A percentile compares a stretch with the other conserved stretches of the same genome.
Conservation (phyloP, 73 alveolate genomes). For the Effrenium voratum region DNA sequence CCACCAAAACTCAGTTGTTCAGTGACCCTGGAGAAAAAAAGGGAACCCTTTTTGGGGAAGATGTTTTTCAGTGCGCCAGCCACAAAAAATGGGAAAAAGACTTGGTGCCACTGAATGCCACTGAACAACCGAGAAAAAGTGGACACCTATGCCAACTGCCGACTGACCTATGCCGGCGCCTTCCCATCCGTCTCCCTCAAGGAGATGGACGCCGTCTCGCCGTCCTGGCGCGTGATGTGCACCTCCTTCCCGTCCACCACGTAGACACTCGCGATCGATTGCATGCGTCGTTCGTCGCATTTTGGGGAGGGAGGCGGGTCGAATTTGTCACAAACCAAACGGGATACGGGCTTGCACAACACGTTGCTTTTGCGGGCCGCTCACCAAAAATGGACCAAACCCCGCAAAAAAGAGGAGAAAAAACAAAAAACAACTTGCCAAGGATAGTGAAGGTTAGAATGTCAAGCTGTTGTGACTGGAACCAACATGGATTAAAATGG, state of each 20-base stretch:
- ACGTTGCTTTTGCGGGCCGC: too few species aligned
- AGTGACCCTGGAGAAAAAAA: neutral
- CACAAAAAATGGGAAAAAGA: neutral
- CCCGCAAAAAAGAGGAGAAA: too few species aligned
- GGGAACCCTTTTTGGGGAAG: neutral
- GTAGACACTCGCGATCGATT: conserved; percentile 52
- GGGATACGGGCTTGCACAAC: too few species aligned
- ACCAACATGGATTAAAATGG: too few species aligned
- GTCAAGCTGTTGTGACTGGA: too few species aligned
- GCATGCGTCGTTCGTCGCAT: too few species aligned
- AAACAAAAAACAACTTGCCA: too few species aligned
- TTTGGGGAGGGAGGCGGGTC: too few species aligned
- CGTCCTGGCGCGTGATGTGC: conserved; percentile 85
- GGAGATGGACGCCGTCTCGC: conserved; percentile 53
- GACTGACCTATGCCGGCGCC: neutral
- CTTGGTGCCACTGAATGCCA: neutral
- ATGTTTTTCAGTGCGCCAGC: neutral
- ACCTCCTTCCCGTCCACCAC: conserved; percentile 88
- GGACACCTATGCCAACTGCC: neutral
- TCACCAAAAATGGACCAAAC: too few species aligned
- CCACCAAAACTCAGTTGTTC: neutral
- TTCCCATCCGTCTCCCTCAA: conserved; percentile 13
- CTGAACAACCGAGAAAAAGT: neutral
- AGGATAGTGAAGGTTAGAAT: too few species aligned
- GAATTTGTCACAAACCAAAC: too few species aligned